phyloP scores from a whole-genome alignment of 2,329 filamentous ascomycete genomes.

The Colletotrichum navitas region DNA sequence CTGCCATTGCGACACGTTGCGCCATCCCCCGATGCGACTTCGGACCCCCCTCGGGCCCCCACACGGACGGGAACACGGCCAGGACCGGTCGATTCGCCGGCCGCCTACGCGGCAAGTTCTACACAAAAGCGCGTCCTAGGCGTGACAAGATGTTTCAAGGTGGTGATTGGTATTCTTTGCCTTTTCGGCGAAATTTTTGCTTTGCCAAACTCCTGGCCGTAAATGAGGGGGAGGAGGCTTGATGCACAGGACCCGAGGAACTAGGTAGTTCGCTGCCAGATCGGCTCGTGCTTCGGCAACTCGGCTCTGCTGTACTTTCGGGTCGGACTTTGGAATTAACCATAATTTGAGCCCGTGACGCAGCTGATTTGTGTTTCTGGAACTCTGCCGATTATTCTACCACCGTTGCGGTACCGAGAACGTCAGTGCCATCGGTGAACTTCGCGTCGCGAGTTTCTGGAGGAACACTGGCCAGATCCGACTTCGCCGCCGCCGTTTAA shows the following conservation, averaged over 20 bases:
- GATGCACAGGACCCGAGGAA: background rate
- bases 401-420: slow-evolving; percentile 29
- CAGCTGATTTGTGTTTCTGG: slow-evolving; percentile 19
- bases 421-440: background rate
- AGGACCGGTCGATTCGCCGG: slow-evolving; percentile 12
- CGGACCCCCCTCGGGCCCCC: slow-evolving; percentile 27
- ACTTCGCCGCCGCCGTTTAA: background rate
- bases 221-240: background rate
- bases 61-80: slow-evolving; percentile 19
- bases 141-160: background rate
- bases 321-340: slow-evolving; percentile 9
- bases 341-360: slow-evolving; percentile 11
- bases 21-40: slow-evolving; percentile 34
- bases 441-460: slow-evolving; percentile 31
- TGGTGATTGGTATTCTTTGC: background rate
- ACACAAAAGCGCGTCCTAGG: background rate
- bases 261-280: background rate
- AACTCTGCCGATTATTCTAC: slow-evolving; percentile 22
- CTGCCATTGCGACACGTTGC: slow-evolving; percentile 37
- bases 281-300: background rate
- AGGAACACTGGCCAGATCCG: background rate
- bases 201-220: background rate
- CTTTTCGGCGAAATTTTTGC: background rate
- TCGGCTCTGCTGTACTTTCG: slow-evolving; percentile 1
- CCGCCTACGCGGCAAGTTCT: background rate